These are phyloP conservation scores for Lactarius deliciosus DNA, from an alignment of 768 basidiomycete genomes.

Conservation along the genomic window DNA sequence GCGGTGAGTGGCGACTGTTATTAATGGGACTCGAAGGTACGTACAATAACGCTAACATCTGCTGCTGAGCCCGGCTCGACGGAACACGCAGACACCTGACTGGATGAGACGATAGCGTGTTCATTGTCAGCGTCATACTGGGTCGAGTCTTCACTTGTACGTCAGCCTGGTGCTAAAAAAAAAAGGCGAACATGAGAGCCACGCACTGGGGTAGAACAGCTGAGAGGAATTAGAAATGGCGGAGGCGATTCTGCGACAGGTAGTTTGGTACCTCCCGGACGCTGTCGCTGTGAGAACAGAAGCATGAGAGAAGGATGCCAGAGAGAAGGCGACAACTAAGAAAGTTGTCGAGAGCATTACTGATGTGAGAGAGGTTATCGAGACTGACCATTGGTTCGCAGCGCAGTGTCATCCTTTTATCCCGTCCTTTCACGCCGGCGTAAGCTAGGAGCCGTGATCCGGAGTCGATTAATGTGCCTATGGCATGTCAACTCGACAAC, in stretches of 20 bases:
- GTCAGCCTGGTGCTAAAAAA: not conserved
- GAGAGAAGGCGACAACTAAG: not conserved
- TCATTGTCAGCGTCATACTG: not conserved
- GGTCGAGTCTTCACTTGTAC: not conserved
- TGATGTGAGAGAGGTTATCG: not conserved
- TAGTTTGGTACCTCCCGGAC: constrained; percentile 4
- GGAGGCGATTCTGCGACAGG: not conserved
- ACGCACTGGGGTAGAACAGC: constrained; percentile 7
- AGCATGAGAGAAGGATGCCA: not conserved
- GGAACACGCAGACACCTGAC: constrained; percentile 13
- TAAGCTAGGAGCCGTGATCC: not conserved
- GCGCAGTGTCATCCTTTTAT: not conserved
- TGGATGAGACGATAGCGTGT: not conserved
- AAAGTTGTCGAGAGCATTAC: constrained; percentile 5
- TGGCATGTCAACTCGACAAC: not conserved
- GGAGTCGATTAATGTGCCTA: not conserved
- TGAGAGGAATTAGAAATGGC: not conserved
- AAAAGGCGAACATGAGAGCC: not conserved
- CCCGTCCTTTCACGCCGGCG: not conserved
- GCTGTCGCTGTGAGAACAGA: not conserved
- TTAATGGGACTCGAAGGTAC: not conserved
- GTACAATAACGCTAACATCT: constrained; percentile 27
- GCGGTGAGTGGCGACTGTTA: not conserved
- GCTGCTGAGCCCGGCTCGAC: constrained; percentile 29
- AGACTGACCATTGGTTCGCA: not conserved